Evolutionary conservation across 2,329 filamentous ascomycete genomes (phyloP).

Genomic region (Cercospora citrullina): DNA sequence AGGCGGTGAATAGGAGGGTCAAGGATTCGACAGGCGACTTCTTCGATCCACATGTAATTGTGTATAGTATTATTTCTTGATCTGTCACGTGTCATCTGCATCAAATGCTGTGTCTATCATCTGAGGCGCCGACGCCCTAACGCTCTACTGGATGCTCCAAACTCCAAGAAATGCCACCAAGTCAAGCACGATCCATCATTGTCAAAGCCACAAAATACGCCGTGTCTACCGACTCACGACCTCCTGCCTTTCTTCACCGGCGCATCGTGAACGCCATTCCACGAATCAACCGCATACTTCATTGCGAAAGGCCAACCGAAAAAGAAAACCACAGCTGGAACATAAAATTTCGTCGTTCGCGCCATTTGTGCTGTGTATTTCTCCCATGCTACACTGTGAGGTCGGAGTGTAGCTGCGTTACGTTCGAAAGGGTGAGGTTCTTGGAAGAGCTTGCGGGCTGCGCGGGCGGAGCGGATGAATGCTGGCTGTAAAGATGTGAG

Average conservation of each 20-base stretch:
- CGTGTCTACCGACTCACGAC: neutral
- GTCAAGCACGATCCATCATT: too few relatives aligned
- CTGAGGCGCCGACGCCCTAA: too few relatives aligned
- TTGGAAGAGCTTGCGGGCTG: slow-evolving; percentile 14
- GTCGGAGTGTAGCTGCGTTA: slow-evolving; percentile 11
- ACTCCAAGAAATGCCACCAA: too few relatives aligned
- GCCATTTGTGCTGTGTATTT: slow-evolving; percentile 16
- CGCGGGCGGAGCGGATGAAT: neutral
- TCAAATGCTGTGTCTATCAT: too few relatives aligned
- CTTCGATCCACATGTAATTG: too few relatives aligned
- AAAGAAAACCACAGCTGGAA: slow-evolving; percentile 12
- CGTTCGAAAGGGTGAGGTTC: slow-evolving; percentile 20
- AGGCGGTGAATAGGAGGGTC: too few relatives aligned
- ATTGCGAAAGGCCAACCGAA: slow-evolving; percentile 24
- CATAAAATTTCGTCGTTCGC: slow-evolving; percentile 16
- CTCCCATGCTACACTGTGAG: slow-evolving; percentile 20
- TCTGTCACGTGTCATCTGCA: too few relatives aligned
- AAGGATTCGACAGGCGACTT: too few relatives aligned
- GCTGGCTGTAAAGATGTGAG: slow-evolving; percentile 4
- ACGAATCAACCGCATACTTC: slow-evolving; percentile 16
- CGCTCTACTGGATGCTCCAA: too few relatives aligned
- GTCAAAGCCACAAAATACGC: too few relatives aligned
- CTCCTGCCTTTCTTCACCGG: slow-evolving; percentile 3
- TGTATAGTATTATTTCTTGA: too few relatives aligned
- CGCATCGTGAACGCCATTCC: slow-evolving; percentile 20